Evolutionary conservation across 108 stramenopile species (phyloP), one percentile per base, ranked within the genome.

Genomic region (Nitzschia putrida): DNA sequence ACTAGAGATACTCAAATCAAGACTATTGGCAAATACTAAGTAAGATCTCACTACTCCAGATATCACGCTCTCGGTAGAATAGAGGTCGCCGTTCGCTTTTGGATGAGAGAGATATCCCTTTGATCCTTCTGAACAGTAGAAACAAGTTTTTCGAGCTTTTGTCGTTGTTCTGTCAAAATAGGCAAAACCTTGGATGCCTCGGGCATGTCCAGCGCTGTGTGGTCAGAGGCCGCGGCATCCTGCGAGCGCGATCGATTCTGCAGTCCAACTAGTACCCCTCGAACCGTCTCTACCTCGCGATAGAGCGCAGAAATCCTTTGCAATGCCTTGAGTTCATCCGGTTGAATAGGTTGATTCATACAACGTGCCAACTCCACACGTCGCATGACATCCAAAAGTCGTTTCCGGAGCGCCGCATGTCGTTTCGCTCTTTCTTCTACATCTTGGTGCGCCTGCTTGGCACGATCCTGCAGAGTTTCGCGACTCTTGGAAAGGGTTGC

Each of bases 71-170:
- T 41, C 21, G 59, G 47, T 45, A 49, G 29, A 13, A 14, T 12
- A 38, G 12, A 14, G 22, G 52, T 42, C 18, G 58, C 77, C 5
- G 69, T 71, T 47, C 76, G 72, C 21, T 94, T 74, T 73, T 95
- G 41, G 83, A 89, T 72, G 87, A 96, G 80, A 61, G 93, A n/a
- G 69, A 89, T 79, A 80, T 97, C 81, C 63, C 70, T 37, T 60
- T 63, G 47, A 24, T 82, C 81, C 25, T 68, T 57, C 57, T 68
- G 51, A 12, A 69, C 81, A 1, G 59, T 57, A 16, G 23, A 57
- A 9, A 43, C 66, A 34, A 77, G 11, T 29, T 21, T 65, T 41
- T 77, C 61, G 29, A 82, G 57, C 38, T 69, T 69, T 39, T 65
- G 29, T 40, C 77, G 63, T 16, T 82, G 81, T 16, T 74, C 69